A percentile compares a stretch with the other conserved stretches of the same genome.
Evolutionary conservation across 2,329 filamentous ascomycete species (phyloP).

Genomic region (Claviceps quebecensis): DNA sequence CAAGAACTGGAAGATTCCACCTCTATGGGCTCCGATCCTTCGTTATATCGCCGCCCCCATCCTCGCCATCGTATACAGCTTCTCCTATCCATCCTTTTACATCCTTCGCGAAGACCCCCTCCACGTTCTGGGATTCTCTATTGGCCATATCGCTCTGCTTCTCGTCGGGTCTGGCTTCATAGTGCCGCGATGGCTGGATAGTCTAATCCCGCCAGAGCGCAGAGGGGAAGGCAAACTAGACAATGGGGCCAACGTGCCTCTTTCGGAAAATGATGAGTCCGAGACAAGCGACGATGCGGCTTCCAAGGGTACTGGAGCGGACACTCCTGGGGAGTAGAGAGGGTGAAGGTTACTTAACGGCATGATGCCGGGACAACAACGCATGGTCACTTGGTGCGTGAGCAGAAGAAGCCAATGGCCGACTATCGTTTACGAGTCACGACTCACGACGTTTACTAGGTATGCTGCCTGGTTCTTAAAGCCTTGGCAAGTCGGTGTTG

Average conservation of each 20-base stretch:
- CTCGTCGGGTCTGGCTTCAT: conserved; percentile 33
- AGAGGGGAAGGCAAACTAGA: conserved; percentile 28
- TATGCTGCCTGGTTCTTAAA: no score
- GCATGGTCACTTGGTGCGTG: no score
- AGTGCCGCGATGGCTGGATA: conserved; percentile 38
- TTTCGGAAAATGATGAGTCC: not conserved
- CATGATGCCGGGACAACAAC: no score
- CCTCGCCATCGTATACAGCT: conserved; percentile 36
- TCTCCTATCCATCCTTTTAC: conserved; percentile 37
- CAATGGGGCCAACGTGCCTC: conserved; percentile 10
- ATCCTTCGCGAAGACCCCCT: conserved; percentile 33
- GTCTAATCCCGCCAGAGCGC: conserved; percentile 33
- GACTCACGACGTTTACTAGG: no score
- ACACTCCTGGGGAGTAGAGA: no score
- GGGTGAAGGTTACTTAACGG: no score
- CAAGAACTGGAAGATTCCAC: conserved; percentile 41
- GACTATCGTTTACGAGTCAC: no score
- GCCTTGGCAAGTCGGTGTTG: no score
- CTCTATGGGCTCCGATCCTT: conserved; percentile 34
- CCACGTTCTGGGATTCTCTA: conserved; percentile 34
- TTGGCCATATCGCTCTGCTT: conserved; percentile 32
- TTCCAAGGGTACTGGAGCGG: not conserved
- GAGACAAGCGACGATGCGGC: not conserved
- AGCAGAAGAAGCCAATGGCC: no score
- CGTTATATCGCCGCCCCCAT: conserved; percentile 36